Percentiles rank a stretch among this genome's conserved stretches.
Conservation (phyloP, 805 yeast species). For the Metschnikowia orientalis region DNA sequence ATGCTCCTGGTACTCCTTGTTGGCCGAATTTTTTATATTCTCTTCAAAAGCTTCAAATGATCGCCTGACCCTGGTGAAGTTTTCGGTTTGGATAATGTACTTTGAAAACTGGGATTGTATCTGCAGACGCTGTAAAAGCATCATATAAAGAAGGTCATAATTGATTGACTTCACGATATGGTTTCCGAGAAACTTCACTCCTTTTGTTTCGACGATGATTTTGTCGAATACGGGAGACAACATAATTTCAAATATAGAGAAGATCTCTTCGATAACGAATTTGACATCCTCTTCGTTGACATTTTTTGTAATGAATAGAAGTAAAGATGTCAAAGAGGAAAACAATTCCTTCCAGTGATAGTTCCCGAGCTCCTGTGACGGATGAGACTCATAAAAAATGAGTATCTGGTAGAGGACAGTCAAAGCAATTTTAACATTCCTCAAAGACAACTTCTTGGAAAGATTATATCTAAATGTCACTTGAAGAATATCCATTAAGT, state of each 20-base stretch:
- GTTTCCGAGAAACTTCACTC: constrained; percentile 15
- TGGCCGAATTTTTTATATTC: constrained; percentile 21
- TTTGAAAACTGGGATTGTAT: constrained; percentile 17
- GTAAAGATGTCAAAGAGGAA: constrained; percentile 25
- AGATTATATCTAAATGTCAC: constrained; percentile 32
- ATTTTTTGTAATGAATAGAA: constrained; percentile 22
- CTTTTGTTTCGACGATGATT: constrained; percentile 15
- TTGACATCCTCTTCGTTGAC: constrained; percentile 18
- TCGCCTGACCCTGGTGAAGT: constrained; percentile 14
- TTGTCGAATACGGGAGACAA: constrained; percentile 18
- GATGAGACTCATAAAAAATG: constrained; percentile 17
- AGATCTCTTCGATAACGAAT: constrained; percentile 16
- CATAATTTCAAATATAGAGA: constrained; percentile 14
- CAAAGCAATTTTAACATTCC: constrained; percentile 26
- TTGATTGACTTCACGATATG: constrained; percentile 23
- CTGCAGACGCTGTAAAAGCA: constrained; percentile 25
- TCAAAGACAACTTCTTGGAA: constrained; percentile 31
- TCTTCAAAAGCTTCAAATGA: constrained; percentile 11
- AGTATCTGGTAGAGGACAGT: constrained; percentile 25
- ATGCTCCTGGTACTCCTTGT: constrained; percentile 7
- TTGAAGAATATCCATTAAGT: constrained; percentile 15
- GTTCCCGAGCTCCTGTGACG: constrained; percentile 15
- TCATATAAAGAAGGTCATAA: constrained; percentile 28
- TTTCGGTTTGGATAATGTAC: constrained; percentile 12
- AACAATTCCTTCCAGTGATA: constrained; percentile 37